Conservation (phyloP, 2,329 filamentous ascomycete genomes). For the Akanthomyces muscarius region DNA sequence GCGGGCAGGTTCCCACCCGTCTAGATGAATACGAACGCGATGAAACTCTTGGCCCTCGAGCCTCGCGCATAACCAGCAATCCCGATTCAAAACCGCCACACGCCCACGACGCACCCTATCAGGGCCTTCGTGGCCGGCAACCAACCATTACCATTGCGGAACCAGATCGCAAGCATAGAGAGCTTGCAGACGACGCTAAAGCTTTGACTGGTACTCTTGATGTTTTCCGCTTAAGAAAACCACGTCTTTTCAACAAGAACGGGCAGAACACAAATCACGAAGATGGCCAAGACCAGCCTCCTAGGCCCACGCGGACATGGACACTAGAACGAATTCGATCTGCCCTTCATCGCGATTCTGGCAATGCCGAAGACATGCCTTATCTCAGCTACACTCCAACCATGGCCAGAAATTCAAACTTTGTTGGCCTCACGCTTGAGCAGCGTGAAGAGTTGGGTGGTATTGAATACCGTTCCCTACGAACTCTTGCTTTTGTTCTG, state of each 20-base stretch:
- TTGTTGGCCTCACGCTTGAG: conserved; percentile 80
- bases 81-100: not conserved
- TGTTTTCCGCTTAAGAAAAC: conserved; percentile 42
- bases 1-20: conserved; percentile 65
- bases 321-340: conserved; percentile 58
- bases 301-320: conserved; percentile 31
- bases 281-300: conserved; percentile 17
- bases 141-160: conserved; percentile 66
- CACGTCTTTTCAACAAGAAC: conserved; percentile 35
- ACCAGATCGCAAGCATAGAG: conserved; percentile 43
- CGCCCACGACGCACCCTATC: not conserved
- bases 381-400: conserved; percentile 95
- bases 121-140: conserved; percentile 34
- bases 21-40: conserved; percentile 40
- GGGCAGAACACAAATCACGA: conserved; percentile 37
- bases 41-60: conserved; percentile 19
- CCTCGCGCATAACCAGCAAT: not conserved
- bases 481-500: conserved; percentile 76
- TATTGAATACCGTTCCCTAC: conserved; percentile 91
- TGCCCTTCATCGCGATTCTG: conserved; percentile 46
- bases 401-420: conserved; percentile 87
- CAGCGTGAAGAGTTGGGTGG: conserved; percentile 93
- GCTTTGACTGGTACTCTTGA: conserved; percentile 38
- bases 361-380: conserved; percentile 60
- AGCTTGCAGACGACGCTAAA: conserved; percentile 39